Evolutionary conservation across 2,329 filamentous ascomycete genomes (phyloP).

Genomic region (Plenodomus biglobosus): DNA sequence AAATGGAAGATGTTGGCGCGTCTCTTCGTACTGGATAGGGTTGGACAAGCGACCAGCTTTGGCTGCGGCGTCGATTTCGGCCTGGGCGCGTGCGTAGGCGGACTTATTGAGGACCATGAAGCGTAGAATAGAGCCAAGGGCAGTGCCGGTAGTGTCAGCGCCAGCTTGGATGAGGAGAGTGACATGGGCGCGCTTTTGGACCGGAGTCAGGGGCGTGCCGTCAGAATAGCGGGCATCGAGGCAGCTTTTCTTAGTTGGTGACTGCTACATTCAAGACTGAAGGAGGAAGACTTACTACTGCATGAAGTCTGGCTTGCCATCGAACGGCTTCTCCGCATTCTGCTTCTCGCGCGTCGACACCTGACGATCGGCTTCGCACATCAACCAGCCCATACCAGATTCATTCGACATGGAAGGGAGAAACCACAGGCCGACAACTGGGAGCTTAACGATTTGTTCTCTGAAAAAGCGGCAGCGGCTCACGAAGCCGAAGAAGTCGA

Average conservation of each 20-base stretch:
- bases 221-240: slow-evolving; percentile 38
- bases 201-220: slow-evolving; percentile 30
- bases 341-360: slow-evolving; percentile 33
- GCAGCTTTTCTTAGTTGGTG: slow-evolving; percentile 20
- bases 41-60: slow-evolving; percentile 40
- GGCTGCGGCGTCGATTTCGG: slow-evolving; percentile 48
- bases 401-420: slow-evolving; percentile 36
- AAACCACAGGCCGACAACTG: slow-evolving; percentile 28
- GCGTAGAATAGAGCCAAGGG: slow-evolving; percentile 36
- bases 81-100: slow-evolving; percentile 48
- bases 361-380: slow-evolving; percentile 41
- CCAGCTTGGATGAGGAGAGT: slow-evolving; percentile 45
- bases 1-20: slow-evolving; percentile 27
- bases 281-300: slow-evolving; percentile 31
- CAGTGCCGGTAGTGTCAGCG: slow-evolving; percentile 44
- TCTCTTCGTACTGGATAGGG: slow-evolving; percentile 39
- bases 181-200: slow-evolving; percentile 43
- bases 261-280: neutral
- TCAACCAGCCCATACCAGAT: slow-evolving; percentile 44
- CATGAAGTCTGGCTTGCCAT: slow-evolving; percentile 37
- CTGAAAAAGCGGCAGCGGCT: slow-evolving; percentile 42
- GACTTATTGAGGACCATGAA: slow-evolving; percentile 18
- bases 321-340: slow-evolving; percentile 21
- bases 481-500: slow-evolving; percentile 44
- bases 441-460: slow-evolving; percentile 33